A percentile compares a stretch with the other conserved stretches of the same genome.
Conservation (phyloP, 225 moss, liverwort and hornwort genomes). For the Marchantia polymorpha region DNA sequence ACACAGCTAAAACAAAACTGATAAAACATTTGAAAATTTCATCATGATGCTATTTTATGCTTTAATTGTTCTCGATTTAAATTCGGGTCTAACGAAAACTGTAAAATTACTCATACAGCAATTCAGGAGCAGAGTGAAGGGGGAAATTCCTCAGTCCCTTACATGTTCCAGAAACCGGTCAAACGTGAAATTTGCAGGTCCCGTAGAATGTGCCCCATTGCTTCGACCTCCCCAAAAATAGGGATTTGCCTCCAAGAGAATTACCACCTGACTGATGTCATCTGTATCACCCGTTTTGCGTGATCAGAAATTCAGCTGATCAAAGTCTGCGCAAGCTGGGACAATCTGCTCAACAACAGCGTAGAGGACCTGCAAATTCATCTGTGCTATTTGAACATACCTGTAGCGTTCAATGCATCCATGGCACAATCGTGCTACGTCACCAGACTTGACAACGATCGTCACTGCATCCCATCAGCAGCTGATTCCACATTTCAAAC, state of each 20-base stretch:
- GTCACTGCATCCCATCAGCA: background rate
- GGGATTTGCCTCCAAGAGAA: slow-evolving; percentile 85
- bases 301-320: background rate
- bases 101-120: no score
- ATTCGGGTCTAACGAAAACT: no score
- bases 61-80: no score
- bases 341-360: background rate
- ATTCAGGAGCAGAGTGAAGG: background rate
- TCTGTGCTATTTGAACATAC: background rate
- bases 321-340: no score
- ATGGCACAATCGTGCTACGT: background rate
- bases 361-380: background rate
- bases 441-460: background rate
- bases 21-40: no score
- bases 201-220: slow-evolving; percentile 30
- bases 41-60: no score
- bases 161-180: slow-evolving; percentile 82
- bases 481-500: background rate
- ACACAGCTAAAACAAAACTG: no score
- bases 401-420: slow-evolving; percentile 8
- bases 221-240: slow-evolving; percentile 77
- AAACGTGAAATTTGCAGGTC: slow-evolving; percentile 50
- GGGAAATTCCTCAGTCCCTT: slow-evolving; percentile 12
- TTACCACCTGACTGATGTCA: slow-evolving; percentile 83
- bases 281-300: slow-evolving; percentile 33